Evolutionary conservation across 75 land plant species (phyloP).

Genomic region (Isoetes taiwanensis): DNA sequence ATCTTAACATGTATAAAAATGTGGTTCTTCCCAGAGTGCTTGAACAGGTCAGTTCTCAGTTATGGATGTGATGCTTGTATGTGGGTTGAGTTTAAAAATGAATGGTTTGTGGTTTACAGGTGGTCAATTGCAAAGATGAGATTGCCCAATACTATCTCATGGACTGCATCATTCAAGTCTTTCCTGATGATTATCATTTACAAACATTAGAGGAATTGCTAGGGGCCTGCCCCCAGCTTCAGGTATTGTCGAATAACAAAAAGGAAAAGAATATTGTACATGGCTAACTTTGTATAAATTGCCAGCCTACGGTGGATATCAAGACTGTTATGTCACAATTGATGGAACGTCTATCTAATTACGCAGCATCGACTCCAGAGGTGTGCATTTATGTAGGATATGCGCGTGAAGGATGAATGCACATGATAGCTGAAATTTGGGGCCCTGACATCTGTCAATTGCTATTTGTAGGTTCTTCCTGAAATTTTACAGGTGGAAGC

Average conservation of each 20-base stretch:
- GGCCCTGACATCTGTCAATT: too few species aligned
- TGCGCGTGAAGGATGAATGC: too few species aligned
- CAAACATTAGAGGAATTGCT: constrained; percentile 85
- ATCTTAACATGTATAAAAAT: constrained; percentile 87
- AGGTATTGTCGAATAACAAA: constrained; percentile 30
- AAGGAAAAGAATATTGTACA: neutral
- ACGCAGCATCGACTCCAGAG: constrained; percentile 83
- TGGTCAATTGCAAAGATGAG: constrained; percentile 99
- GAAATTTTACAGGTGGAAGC: constrained; percentile 98
- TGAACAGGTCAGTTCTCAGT: constrained; percentile 86
- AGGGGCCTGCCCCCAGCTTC: constrained; percentile 91
- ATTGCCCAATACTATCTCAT: constrained; percentile 92
- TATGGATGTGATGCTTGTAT: neutral
- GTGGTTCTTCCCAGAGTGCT: constrained; percentile 82
- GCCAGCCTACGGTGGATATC: constrained; percentile 87
- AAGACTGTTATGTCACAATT: constrained; percentile 82
- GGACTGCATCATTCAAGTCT: constrained; percentile 98
- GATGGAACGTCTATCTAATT: constrained; percentile 95
- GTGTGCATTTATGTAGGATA: too few species aligned
- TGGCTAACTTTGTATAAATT: neutral
- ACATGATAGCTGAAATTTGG: neutral
- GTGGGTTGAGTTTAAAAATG: neutral
- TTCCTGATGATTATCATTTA: constrained; percentile 97
- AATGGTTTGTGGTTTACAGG: constrained; percentile 22
- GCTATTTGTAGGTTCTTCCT: constrained; percentile 70